Evolutionary conservation across 306 rosid species (phyloP), one percentile per base, ranked within the genome.

Genomic region (Echinosophora koreensis): DNA sequence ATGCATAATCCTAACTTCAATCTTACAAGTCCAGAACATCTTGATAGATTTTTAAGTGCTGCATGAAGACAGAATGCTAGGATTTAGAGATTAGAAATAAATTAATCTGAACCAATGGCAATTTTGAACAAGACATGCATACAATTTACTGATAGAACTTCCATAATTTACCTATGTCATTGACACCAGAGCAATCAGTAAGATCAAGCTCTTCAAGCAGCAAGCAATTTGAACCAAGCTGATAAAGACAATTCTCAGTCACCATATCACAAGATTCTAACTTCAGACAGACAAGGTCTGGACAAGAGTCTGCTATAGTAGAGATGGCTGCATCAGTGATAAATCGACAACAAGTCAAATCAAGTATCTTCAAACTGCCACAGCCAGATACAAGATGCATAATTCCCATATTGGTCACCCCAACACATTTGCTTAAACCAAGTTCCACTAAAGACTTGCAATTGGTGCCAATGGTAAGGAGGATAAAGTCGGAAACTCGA

Each of bases 1-100:
- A 83, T 82, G 86, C 94, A 89, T 52, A 89, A 77, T 85, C 94
- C 94, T 86, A 87, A 80, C 80, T 87, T 89, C 84, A 89, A 67
- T 44, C 62, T 74, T 69, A 77, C 34, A 22, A 89, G 84, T 82
- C 75, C 70, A 13, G 90, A 82, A 71, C 91, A 89, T 77, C 83
- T 72, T 37, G 90, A 85, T 62, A 89, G 81, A 66, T 78, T 82
- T 71, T 80, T 81, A 59, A 89, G 91, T 62, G 89, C 93, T 89
- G 87, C 78, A 69, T 15, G 51, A 52, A 68, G 63, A 66, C 68
- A 60, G 51, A 73, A 15, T 52, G 15, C n/a, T n/a, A n/a, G n/a
- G n/a, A n/a, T n/a, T n/a, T n/a, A n/a, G n/a, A n/a, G n/a, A n/a
- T 16, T 11, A 37, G 41, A 46, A 60, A 47, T 38, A 69, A 47